A percentile compares a stretch with the other conserved stretches of the same genome.
Conservation (phyloP, 768 basidiomycete species). For the Erythrobasidium yunnanense region DNA sequence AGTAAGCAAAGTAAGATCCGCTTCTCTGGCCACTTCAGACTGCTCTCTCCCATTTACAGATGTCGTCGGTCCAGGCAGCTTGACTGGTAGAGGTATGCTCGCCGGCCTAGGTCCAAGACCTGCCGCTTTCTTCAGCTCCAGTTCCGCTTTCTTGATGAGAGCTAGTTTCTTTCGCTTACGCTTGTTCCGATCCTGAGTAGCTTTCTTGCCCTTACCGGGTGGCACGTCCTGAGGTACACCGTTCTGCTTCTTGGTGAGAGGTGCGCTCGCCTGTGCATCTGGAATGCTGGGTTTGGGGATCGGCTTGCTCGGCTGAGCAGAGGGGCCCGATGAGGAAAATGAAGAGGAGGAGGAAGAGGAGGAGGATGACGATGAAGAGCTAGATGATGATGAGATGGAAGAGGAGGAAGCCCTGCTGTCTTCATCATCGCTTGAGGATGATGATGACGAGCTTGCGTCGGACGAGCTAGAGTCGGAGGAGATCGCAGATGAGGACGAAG, state of each 20-base stretch:
- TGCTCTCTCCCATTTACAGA: too few species aligned
- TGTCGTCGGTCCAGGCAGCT: too few species aligned
- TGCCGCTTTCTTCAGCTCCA: not conserved
- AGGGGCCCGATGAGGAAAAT: not conserved
- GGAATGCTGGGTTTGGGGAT: too few species aligned
- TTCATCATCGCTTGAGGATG: not conserved
- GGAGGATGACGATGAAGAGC: not conserved
- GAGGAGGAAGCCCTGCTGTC: not conserved
- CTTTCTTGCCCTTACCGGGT: not conserved
- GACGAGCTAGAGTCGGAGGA: too few species aligned
- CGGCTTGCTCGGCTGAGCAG: not conserved
- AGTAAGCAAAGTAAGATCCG: too few species aligned
- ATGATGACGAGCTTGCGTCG: not conserved
- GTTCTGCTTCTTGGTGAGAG: not conserved
- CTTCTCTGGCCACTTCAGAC: too few species aligned
- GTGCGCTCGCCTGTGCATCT: too few species aligned
- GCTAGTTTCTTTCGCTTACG: constrained; percentile 1
- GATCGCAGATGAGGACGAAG: too few species aligned
- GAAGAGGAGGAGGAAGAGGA: not conserved
- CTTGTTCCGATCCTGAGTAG: not conserved
- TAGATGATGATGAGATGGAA: constrained; percentile 4
- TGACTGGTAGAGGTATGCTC: too few species aligned
- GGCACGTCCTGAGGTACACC: not conserved
- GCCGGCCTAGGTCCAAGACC: not conserved
- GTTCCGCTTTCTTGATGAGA: not conserved